These are phyloP conservation scores for Mikania micrantha DNA, from an alignment of 129 eudicot species.

Conservation along the genomic window DNA sequence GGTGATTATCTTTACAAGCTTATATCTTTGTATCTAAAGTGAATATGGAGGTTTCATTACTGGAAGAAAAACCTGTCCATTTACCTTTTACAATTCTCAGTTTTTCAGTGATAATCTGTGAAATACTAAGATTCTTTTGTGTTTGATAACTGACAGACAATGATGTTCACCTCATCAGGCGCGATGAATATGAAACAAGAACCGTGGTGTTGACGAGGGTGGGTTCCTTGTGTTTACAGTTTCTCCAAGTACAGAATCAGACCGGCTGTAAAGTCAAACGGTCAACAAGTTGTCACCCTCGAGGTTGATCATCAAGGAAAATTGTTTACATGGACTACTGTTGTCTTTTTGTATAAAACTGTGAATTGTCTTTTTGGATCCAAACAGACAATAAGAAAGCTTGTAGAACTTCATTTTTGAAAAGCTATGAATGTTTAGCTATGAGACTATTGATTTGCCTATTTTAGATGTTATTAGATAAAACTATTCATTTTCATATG, in stretches of 20 bases:
- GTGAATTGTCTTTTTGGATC: slow-evolving; percentile 20
- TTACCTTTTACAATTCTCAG: not conserved
- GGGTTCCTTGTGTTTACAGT: not conserved
- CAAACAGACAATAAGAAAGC: slow-evolving; percentile 25
- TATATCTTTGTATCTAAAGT: not conserved
- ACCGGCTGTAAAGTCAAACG: not conserved
- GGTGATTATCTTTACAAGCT: slow-evolving; percentile 24
- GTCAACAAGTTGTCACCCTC: slow-evolving; percentile 8
- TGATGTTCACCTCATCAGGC: slow-evolving; percentile 35
- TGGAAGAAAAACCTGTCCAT: too few relatives aligned
- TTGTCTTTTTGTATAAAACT: slow-evolving; percentile 4
- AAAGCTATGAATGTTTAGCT: slow-evolving; percentile 25
- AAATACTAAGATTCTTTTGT: not conserved
- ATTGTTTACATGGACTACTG: slow-evolving; percentile 6
- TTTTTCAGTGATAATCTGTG: slow-evolving; percentile 1
- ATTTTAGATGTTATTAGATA: not conserved
- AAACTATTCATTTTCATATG: not conserved
- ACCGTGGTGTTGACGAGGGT: slow-evolving; percentile 45
- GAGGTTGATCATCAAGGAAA: slow-evolving; percentile 3
- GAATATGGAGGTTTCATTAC: not conserved
- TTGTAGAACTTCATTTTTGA: slow-evolving; percentile 21
- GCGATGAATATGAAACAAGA: slow-evolving; percentile 54
- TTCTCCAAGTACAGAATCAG: slow-evolving; percentile 23
- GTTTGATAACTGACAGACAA: slow-evolving; percentile 24
- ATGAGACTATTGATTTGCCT: not conserved